These are phyloP conservation scores for Boletus bicolor DNA, from an alignment of 768 basidiomycete genomes.

Conservation along the genomic window DNA sequence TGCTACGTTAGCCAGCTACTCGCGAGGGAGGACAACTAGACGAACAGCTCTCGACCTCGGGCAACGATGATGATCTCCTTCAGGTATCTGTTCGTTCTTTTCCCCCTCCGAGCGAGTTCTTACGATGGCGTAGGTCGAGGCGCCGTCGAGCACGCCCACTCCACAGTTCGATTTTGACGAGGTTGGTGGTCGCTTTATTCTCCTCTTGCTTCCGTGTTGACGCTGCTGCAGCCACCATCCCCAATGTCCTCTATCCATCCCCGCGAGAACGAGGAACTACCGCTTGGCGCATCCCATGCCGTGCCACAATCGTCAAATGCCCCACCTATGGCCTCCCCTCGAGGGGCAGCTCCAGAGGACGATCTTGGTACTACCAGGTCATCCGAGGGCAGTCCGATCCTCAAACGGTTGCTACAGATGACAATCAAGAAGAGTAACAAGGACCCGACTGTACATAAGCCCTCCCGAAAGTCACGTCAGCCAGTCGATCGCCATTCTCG, in stretches of 20 bases:
- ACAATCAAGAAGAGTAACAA: neutral
- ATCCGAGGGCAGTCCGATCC: neutral
- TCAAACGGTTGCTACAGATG: neutral
- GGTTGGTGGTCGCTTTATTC: neutral
- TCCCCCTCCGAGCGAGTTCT: neutral
- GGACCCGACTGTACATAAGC: neutral
- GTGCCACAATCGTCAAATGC: neutral
- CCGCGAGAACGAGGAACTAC: neutral
- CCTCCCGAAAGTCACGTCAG: neutral
- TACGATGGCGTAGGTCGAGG: neutral
- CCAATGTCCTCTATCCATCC: neutral
- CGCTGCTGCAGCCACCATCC: neutral
- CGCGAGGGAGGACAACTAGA: neutral
- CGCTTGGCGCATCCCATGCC: neutral
- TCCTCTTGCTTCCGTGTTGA: neutral
- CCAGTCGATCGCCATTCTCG: neutral
- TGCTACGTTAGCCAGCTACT: neutral
- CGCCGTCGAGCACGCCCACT: neutral
- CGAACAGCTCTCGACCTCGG: neutral
- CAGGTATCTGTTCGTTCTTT: neutral
- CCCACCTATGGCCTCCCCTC: neutral
- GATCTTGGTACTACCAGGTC: rapidly evolving
- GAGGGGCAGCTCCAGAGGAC: neutral
- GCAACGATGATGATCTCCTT: neutral
- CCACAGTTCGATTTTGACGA: neutral